A percentile compares a stretch with the other conserved stretches of the same genome.
These are phyloP conservation scores for Leonotis leonurus DNA, from an alignment of 257 asterid genomes.

Conservation along the genomic window DNA sequence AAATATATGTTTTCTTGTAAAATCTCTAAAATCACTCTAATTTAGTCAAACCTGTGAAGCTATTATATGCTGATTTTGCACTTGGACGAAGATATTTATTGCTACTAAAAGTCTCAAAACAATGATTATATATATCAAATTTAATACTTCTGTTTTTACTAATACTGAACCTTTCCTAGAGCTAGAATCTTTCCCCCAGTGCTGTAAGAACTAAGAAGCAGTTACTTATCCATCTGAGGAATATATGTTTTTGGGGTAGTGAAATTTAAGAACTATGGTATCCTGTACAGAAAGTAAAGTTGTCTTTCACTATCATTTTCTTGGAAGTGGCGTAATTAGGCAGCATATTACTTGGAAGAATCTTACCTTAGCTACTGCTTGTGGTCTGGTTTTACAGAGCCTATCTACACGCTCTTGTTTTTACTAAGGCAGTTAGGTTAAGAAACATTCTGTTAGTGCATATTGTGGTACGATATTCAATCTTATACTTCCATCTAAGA, in stretches of 20 bases:
- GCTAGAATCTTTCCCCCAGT: neutral
- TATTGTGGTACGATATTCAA: neutral
- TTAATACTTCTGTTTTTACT: neutral
- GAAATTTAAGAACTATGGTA: neutral
- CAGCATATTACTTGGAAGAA: neutral
- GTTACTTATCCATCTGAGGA: neutral
- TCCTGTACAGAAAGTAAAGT: neutral
- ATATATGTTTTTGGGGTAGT: neutral
- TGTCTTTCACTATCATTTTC: neutral
- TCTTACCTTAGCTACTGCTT: neutral
- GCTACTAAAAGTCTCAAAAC: neutral
- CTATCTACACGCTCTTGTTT: neutral
- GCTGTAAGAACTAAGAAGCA: neutral
- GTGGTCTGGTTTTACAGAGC: neutral
- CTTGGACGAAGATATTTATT: neutral
- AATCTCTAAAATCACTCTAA: constrained; percentile 10
- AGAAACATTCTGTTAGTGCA: neutral
- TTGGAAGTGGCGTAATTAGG: neutral
- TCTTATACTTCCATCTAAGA: neutral
- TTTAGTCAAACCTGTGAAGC: neutral
- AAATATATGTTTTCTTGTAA: constrained; percentile 1
- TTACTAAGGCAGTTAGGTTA: neutral
- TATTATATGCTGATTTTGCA: neutral
- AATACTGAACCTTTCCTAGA: neutral
- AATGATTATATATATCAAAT: too few relatives aligned